phyloP scores from a whole-genome alignment of 352 stramenopile species.

The Phytophthora palmivora region DNA sequence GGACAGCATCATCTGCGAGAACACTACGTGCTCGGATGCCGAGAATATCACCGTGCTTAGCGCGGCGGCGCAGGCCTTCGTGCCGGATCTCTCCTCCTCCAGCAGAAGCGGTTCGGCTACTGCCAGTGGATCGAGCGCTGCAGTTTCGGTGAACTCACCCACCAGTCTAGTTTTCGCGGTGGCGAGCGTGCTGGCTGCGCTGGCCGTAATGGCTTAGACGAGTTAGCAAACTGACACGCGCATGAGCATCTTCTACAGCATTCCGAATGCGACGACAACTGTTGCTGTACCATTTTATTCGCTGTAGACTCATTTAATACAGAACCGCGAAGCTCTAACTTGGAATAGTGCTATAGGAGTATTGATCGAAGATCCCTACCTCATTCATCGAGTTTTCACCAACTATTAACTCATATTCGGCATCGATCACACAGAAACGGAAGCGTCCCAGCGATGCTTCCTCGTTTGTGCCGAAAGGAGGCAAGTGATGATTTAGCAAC shows the following conservation, averaged over 20 bases:
- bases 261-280: constrained; percentile 20
- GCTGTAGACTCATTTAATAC: constrained; percentile 35
- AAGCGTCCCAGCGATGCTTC: too few relatives aligned
- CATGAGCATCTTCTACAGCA: constrained; percentile 14
- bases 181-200: constrained; percentile 19
- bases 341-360: too few relatives aligned
- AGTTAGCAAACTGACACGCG: constrained; percentile 4
- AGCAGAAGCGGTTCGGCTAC: constrained; percentile 26
- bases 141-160: constrained; percentile 18
- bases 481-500: too few relatives aligned
- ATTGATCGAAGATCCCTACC: too few relatives aligned
- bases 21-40: constrained; percentile 57
- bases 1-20: constrained; percentile 65
- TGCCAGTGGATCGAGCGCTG: constrained; percentile 37
- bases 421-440: too few relatives aligned
- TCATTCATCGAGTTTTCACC: too few relatives aligned
- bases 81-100: constrained; percentile 29
- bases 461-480: too few relatives aligned
- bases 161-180: constrained; percentile 20
- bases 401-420: too few relatives aligned
- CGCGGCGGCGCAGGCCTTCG: constrained; percentile 42
- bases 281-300: constrained; percentile 37
- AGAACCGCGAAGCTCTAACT: neutral
- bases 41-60: constrained; percentile 65
- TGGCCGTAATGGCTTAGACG: constrained; percentile 26